Evolutionary conservation across 192 early-diverging fungal genomes (phyloP).

Genomic region (Entomortierella beljakovae): DNA sequence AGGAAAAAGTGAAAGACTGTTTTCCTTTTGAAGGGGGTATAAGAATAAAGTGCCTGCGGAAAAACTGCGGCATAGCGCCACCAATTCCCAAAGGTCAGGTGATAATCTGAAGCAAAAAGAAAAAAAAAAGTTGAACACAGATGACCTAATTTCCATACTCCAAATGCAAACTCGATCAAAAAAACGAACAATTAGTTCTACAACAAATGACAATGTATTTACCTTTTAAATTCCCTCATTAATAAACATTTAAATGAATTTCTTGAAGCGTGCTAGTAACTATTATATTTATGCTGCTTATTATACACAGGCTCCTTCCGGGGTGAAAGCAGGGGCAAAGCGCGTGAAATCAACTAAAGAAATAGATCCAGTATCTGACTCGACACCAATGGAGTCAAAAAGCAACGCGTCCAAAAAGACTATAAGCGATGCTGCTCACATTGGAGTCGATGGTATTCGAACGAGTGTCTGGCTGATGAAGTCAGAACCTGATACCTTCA

Average conservation of each 20-base stretch:
- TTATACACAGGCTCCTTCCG: background rate
- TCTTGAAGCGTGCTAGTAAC: background rate
- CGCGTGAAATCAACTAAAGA: background rate
- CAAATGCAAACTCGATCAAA: slow-evolving; percentile 10
- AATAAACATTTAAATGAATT: background rate
- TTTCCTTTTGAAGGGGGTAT: background rate
- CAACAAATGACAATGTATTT: background rate
- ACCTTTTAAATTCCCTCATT: background rate
- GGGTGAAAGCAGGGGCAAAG: background rate
- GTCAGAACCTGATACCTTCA: slow-evolving; percentile 75
- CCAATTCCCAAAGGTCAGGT: background rate
- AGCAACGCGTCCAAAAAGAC: background rate
- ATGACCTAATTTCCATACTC: background rate
- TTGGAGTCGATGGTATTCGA: slow-evolving; percentile 5
- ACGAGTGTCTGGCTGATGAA: slow-evolving; percentile 84
- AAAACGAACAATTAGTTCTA: background rate
- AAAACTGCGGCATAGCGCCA: background rate
- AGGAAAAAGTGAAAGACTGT: background rate
- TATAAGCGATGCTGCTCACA: background rate
- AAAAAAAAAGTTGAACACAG: background rate
- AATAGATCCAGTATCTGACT: background rate
- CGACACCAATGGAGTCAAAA: background rate
- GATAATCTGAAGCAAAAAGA: background rate
- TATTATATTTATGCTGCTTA: background rate
- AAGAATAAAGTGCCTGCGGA: background rate